These are phyloP conservation scores for Yamadazyma aaseri DNA, from an alignment of 1,139 yeast genomes.

Conservation along the genomic window DNA sequence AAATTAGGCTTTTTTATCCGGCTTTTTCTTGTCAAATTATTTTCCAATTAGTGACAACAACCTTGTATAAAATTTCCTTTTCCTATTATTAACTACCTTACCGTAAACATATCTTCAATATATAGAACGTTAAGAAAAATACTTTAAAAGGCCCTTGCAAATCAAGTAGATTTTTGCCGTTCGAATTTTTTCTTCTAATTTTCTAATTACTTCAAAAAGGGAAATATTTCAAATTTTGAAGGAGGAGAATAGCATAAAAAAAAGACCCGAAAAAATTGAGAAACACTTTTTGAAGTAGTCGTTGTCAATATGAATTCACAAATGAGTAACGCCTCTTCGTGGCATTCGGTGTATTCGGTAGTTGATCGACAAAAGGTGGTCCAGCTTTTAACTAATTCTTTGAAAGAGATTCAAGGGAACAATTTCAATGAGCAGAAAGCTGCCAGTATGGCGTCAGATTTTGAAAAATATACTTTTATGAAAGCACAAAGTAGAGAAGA, in stretches of 20 bases:
- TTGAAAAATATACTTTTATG: slow-evolving; percentile 43
- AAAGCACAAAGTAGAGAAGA: slow-evolving; percentile 42
- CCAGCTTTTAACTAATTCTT: slow-evolving; percentile 37
- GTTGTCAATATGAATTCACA: slow-evolving; percentile 2
- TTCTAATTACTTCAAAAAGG: too few relatives aligned
- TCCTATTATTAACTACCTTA: too few relatives aligned
- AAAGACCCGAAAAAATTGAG: slow-evolving; percentile 1
- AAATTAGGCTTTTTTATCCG: too few relatives aligned
- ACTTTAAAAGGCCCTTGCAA: too few relatives aligned
- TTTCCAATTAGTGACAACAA: too few relatives aligned
- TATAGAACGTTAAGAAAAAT: too few relatives aligned
- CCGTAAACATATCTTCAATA: too few relatives aligned
- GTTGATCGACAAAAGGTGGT: slow-evolving; percentile 46
- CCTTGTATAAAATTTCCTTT: too few relatives aligned
- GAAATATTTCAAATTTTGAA: too few relatives aligned
- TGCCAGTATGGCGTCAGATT: slow-evolving; percentile 43
- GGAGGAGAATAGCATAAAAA: slow-evolving; percentile 2
- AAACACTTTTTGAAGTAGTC: background rate
- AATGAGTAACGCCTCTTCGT: slow-evolving; percentile 21
- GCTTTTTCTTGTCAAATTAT: too few relatives aligned
- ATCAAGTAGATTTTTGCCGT: too few relatives aligned
- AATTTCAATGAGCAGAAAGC: slow-evolving; percentile 41
- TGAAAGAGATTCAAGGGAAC: slow-evolving; percentile 39
- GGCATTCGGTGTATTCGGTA: slow-evolving; percentile 42
- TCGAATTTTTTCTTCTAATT: too few relatives aligned